Base-by-base conservation (phyloP, 2,329 filamentous ascomycete genomes). In the Xylariaceae sp. region DNA sequence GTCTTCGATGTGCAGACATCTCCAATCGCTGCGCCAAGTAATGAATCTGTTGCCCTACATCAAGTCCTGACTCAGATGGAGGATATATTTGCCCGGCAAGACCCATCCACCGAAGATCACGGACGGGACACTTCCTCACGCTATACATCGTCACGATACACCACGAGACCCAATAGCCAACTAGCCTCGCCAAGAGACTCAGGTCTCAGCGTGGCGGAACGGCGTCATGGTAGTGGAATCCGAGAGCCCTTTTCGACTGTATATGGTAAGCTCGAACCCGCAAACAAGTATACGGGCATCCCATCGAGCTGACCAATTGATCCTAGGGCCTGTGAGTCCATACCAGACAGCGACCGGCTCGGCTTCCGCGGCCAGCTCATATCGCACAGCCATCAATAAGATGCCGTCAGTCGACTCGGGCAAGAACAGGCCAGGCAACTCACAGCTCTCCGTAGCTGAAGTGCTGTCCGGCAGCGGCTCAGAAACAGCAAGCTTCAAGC, bases 401-500 rank as follows among this genome's bases (percentile, higher is more conserved):
- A 43, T 34, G 12, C 42, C 51, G 12, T 46, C 44, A n/a, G 34
- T 47, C 13, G 43, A 52, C 9, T 24, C 34, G 13, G 16, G 34
- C 6, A 43, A 35, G 27, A 9, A 31, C 16, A 41, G 34, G 12
- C 21, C 14, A 18, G 40, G 43, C 9, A 24, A 36, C 3, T 28
- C 37, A 7, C 47, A 46, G n/a, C 38, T 36, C 24, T 41, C 31
- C 18, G 43, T 37, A 13, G 36, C 34, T 8, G 52, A 53, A n/a
- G 40, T 37, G 14, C 18, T 34, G 9, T 58, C 57, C 7, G 19
- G 41, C 1, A 43, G 50, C 5, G 44, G 48, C 5, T 65, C 66
- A 2, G 62, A 66, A 34, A 60, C 61, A n/a, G 54, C 58, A 1
- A 65, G 62, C 41, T 64, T 64, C 27, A 51, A 52, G 16, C 59